These are phyloP conservation scores for Aspergillus niger DNA, from an alignment of 2,329 filamentous ascomycete species.

Conservation along the genomic window DNA sequence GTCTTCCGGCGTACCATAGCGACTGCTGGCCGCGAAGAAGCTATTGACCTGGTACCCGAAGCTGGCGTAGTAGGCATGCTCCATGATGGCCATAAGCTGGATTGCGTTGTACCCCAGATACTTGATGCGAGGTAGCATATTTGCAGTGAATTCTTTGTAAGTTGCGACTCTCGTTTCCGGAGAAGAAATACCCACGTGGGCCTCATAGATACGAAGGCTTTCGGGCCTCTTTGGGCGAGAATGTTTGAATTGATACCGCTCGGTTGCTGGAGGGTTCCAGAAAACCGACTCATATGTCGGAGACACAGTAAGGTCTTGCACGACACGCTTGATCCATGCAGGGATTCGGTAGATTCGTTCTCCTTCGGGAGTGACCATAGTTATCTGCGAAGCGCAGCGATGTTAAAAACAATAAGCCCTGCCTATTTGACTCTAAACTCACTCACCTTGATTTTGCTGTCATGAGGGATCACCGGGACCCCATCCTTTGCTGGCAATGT, in stretches of 20 bases:
- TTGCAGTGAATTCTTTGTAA: conserved; percentile 95
- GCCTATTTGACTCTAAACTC: neutral
- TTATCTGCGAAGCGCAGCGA: conserved; percentile 60
- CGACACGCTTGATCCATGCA: conserved; percentile 96
- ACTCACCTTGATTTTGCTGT: conserved; percentile 90
- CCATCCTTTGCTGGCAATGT: conserved; percentile 72
- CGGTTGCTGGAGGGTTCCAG: conserved; percentile 83
- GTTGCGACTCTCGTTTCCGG: conserved; percentile 85
- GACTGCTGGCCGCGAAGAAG: conserved; percentile 96
- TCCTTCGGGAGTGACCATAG: conserved; percentile 75
- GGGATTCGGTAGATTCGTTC: conserved; percentile 85
- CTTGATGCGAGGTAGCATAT: conserved; percentile 89
- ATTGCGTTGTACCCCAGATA: conserved; percentile 94
- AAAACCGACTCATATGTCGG: conserved; percentile 93
- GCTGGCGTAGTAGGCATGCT: conserved; percentile 98
- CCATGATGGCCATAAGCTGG: conserved; percentile 98
- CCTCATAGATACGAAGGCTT: conserved; percentile 93
- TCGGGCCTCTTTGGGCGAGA: conserved; percentile 76
- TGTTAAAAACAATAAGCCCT: neutral
- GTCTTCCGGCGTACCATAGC: conserved; percentile 91
- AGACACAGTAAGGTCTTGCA: conserved; percentile 85
- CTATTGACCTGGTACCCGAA: conserved; percentile 99
- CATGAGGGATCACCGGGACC: conserved; percentile 78
- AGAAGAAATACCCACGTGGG: conserved; percentile 96
- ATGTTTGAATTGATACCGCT: conserved; percentile 85